Evolutionary conservation across 2,329 filamentous ascomycete genomes (phyloP), one percentile per base, ranked within the genome.

Genomic region (Curvularia lunata): DNA sequence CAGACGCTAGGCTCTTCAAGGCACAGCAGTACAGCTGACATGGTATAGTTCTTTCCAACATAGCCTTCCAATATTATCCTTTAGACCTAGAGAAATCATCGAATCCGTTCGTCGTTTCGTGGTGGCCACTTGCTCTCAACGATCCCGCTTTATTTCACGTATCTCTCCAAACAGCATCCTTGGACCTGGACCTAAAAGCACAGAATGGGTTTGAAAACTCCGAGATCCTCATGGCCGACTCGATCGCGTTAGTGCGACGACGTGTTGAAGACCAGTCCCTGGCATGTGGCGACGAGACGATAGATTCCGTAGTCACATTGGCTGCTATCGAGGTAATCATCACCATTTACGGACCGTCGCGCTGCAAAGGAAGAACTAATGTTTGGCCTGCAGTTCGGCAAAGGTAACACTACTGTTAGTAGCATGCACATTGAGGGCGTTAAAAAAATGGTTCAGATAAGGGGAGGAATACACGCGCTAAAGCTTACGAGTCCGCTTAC

Each of bases 51-150:
- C 73, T 86, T 3, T 78, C 81, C 41, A 85, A 82, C 43, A 86
- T 87, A 46, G 83, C 84, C 0, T 86, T 86, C 49, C 81, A 86
- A 60, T 86, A 86, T 64, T 86, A 86, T 63, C 85, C 84, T 0
- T 74, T 86, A 19, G 85, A 86, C 50, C 73, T 85, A 7, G 80
- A 77, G 58, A 65, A 78, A n/a, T 70, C 70, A 0, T 84, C 84
- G 7, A 86, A 86, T 62, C 84, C 84, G 0, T 86, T 86, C 58
- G 73, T 86, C 18, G 73, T 85, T 6, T 85, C 83, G 0, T 86
- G 85, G 85, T 86, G 85, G 84, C 85, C 85, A 0, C 75, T 83
- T 1, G 84, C 84, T 0, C 76, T 86, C 0, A 80, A 77, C 0
- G 84, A 86, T 54, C 83, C 84, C 0, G 83, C 83, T 4, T 64